These are phyloP conservation scores for Nannizzia gypsea DNA, from an alignment of 2,329 filamentous ascomycete genomes.

Conservation along the genomic window DNA sequence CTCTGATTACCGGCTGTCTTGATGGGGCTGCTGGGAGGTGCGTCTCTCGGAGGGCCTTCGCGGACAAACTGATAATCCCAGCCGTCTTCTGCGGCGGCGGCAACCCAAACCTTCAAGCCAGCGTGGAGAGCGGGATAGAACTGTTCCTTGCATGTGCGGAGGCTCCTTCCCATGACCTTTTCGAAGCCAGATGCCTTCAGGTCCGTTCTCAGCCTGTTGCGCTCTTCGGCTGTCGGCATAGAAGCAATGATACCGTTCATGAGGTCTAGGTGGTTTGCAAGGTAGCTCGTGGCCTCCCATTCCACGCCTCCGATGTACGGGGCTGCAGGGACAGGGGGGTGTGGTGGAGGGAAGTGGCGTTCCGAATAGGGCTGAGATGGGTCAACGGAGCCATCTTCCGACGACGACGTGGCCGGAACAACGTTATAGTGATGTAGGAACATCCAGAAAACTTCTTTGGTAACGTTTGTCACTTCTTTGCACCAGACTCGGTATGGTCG, in stretches of 20 bases:
- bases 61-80: constrained; percentile 77
- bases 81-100: constrained; percentile 71
- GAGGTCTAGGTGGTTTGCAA: constrained; percentile 83
- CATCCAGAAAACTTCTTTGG: constrained; percentile 98
- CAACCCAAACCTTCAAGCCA: constrained; percentile 78
- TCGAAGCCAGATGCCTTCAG: constrained; percentile 81
- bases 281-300: constrained; percentile 96
- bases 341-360: constrained; percentile 70
- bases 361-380: constrained; percentile 26
- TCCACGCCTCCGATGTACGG: constrained; percentile 96
- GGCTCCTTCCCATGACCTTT: constrained; percentile 69
- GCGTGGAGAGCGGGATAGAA: constrained; percentile 91
- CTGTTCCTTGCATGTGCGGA: constrained; percentile 92
- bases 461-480: constrained; percentile 82
- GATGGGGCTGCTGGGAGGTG: constrained; percentile 36
- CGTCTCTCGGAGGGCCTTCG: constrained; percentile 34
- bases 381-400: constrained; percentile 22
- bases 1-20: constrained; percentile 26
- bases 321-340: constrained; percentile 82
- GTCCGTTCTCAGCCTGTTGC: constrained; percentile 67
- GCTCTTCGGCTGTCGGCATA: constrained; percentile 54
- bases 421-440: constrained; percentile 92
- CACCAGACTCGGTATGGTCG: constrained; percentile 89
- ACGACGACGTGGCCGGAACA: constrained; percentile 43
- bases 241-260: constrained; percentile 83